A percentile compares a stretch with the other conserved stretches of the same genome.
Conservation (phyloP, 495 filamentous ascomycete genomes). For the Tuber borchii region DNA sequence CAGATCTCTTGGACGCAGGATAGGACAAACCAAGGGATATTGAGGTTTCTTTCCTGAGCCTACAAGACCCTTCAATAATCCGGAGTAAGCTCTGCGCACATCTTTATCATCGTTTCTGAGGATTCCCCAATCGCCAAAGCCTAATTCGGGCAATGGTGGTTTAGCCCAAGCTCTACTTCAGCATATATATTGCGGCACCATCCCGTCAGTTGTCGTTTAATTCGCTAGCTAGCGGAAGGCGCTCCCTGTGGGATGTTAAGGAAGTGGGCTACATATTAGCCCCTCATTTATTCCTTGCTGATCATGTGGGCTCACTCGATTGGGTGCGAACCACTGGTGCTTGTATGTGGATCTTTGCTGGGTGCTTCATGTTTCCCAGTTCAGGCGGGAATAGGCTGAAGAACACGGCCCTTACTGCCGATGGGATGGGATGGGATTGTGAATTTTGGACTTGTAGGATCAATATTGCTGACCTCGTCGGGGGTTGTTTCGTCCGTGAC, state of each 20-base stretch:
- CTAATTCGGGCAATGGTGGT: background rate
- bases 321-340: background rate
- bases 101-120: background rate
- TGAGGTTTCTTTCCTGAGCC: background rate
- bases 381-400: background rate
- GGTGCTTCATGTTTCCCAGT: background rate
- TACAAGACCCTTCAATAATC: background rate
- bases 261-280: background rate
- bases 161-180: background rate
- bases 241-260: background rate
- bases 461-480: background rate
- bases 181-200: background rate
- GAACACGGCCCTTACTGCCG: background rate
- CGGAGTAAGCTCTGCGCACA: background rate
- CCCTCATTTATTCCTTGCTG: background rate
- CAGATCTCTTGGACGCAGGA: no score
- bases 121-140: background rate
- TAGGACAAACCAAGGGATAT: no score
- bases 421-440: background rate
- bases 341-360: background rate
- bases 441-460: background rate
- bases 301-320: background rate
- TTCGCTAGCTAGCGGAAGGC: background rate
- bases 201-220: background rate
- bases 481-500: background rate